Conservation (phyloP, 176 grass and related monocot genomes). For the Zoysia japonica region DNA sequence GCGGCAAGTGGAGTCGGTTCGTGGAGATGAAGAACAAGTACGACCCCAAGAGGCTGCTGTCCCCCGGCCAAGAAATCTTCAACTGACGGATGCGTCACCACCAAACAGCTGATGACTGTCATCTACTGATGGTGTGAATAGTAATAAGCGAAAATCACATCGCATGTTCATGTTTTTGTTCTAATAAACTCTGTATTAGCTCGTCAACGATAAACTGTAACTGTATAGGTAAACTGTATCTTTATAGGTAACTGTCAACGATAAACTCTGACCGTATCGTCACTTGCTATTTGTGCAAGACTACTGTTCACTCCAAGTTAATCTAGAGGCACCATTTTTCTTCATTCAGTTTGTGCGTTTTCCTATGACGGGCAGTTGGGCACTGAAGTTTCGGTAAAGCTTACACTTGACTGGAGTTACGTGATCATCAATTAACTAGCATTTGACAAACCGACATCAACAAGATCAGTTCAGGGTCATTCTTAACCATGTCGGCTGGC, state of each 20-base stretch:
- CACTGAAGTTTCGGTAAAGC: conserved; percentile 16
- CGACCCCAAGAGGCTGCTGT: conserved; percentile 73
- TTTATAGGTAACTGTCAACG: not conserved
- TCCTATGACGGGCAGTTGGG: not conserved
- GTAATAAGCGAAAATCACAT: not conserved
- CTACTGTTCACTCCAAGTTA: not conserved
- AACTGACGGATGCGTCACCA: conserved; percentile 7
- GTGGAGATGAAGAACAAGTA: conserved; percentile 71
- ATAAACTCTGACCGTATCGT: not conserved
- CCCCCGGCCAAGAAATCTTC: conserved; percentile 82
- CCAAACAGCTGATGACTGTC: not conserved
- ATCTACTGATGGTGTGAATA: not conserved
- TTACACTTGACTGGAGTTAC: not conserved
- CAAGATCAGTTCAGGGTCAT: conserved; percentile 18
- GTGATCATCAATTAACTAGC: conserved; percentile 12
- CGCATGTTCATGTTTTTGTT: not conserved
- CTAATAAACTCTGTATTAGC: not conserved
- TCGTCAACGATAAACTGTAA: not conserved
- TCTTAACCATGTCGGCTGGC: not conserved
- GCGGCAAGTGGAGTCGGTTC: conserved; percentile 59
- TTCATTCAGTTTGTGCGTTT: conserved; percentile 8
- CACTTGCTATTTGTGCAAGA: not conserved
- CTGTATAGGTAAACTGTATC: not conserved
- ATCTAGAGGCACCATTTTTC: not conserved
- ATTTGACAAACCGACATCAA: conserved; percentile 19